Evolutionary conservation across 129 eudicot species (phyloP).

Genomic region (Helichrysum umbraculigerum): DNA sequence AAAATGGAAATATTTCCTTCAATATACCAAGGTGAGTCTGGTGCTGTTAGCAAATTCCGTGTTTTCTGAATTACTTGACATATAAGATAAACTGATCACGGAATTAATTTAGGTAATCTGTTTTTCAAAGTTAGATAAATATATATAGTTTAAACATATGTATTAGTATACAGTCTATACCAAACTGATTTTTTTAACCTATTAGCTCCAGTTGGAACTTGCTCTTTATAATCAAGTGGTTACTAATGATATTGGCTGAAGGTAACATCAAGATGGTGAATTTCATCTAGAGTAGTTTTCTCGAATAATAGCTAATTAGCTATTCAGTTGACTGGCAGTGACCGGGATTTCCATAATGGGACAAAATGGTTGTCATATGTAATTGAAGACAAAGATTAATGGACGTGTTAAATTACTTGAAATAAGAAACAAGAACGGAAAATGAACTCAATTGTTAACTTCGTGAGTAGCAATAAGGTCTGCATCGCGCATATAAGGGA

Average conservation of each 20-base stretch:
- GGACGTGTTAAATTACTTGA: too few relatives aligned
- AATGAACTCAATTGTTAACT: too few relatives aligned
- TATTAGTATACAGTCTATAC: neutral
- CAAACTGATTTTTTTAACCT: slow-evolving; percentile 12
- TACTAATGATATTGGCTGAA: slow-evolving; percentile 1
- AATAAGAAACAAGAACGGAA: too few relatives aligned
- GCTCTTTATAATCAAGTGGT: slow-evolving; percentile 16
- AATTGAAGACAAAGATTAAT: too few relatives aligned
- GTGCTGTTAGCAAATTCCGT: neutral
- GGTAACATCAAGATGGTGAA: neutral
- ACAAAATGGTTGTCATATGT: neutral
- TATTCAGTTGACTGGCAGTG: neutral
- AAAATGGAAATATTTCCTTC: neutral
- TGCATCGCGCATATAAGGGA: neutral
- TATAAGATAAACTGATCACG: slow-evolving; percentile 7
- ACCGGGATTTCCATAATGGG: neutral
- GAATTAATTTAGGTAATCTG: neutral
- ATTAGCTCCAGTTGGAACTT: slow-evolving; percentile 14
- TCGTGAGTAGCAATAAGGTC: neutral
- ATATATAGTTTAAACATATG: neutral
- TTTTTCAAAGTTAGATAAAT: neutral
- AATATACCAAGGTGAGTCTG: slow-evolving; percentile 25
- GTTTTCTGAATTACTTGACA: neutral
- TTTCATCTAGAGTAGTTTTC: slow-evolving; percentile 2
- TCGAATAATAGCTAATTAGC: slow-evolving; percentile 1